A percentile compares a stretch with the other conserved stretches of the same genome.
These are phyloP conservation scores for Magnaporthales sp. DNA, from an alignment of 2,329 filamentous ascomycete genomes.

Conservation along the genomic window DNA sequence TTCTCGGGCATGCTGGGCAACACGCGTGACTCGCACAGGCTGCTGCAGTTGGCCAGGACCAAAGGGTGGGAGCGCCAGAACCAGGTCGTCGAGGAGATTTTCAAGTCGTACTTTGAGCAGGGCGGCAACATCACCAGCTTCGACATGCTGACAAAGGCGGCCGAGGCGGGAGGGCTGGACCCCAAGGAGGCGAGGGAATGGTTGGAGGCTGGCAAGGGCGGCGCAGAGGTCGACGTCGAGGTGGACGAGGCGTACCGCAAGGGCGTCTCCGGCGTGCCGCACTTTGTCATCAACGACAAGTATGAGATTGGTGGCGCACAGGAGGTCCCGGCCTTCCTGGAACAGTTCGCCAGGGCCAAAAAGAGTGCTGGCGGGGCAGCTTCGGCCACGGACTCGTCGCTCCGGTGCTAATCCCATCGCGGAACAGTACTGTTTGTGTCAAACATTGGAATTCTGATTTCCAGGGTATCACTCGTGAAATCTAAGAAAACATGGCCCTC, in stretches of 20 bases:
- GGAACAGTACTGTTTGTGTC: background rate
- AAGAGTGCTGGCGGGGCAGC: slow-evolving; percentile 14
- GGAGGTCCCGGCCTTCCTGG: slow-evolving; percentile 57
- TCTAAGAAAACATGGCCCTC: background rate
- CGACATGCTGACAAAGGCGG: slow-evolving; percentile 42
- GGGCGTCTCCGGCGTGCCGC: slow-evolving; percentile 59
- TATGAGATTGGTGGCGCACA: slow-evolving; percentile 65
- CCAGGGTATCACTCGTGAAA: background rate
- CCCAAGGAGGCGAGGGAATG: slow-evolving; percentile 41
- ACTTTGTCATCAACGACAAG: slow-evolving; percentile 62
- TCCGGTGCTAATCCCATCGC: slow-evolving; percentile 9
- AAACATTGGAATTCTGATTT: background rate
- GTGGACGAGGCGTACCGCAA: slow-evolving; percentile 41
- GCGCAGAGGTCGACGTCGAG: slow-evolving; percentile 47
- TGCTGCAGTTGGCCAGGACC: slow-evolving; percentile 60
- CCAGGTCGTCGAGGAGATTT: slow-evolving; percentile 52
- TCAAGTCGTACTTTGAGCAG: slow-evolving; percentile 57
- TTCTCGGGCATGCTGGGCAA: slow-evolving; percentile 65
- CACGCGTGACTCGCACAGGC: slow-evolving; percentile 70
- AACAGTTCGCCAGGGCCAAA: slow-evolving; percentile 50
- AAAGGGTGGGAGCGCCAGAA: slow-evolving; percentile 19
- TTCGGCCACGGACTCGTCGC: background rate
- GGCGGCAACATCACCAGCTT: slow-evolving; percentile 54
- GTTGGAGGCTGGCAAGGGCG: slow-evolving; percentile 45
- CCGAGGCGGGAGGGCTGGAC: slow-evolving; percentile 44